phyloP scores from a whole-genome alignment of 2,329 filamentous ascomycete genomes.

The Xylariales sp. region DNA sequence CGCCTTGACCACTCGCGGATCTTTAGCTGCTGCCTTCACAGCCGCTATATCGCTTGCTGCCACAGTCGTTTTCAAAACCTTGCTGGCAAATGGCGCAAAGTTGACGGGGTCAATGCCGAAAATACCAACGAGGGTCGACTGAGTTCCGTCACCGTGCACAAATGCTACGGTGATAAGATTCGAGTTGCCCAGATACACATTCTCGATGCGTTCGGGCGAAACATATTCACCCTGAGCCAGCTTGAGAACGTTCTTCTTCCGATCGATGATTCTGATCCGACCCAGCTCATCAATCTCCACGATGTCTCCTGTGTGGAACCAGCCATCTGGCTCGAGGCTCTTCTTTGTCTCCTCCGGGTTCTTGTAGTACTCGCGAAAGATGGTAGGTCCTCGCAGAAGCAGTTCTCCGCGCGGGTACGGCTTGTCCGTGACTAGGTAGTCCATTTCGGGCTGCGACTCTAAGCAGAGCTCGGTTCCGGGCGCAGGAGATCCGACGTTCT shows the following conservation, averaged over 20 bases:
- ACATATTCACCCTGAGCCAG: constrained; percentile 97
- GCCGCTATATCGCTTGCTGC: constrained; percentile 59
- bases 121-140: constrained; percentile 78
- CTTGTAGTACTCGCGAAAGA: constrained; percentile 87
- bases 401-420: constrained; percentile 89
- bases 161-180: constrained; percentile 76
- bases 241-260: constrained; percentile 99
- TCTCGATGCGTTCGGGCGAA: constrained; percentile 94
- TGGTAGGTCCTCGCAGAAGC: constrained; percentile 71
- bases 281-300: constrained; percentile 79
- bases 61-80: constrained; percentile 67
- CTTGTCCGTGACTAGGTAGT: constrained; percentile 84
- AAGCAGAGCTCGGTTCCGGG: constrained; percentile 72
- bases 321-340: constrained; percentile 79
- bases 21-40: constrained; percentile 61
- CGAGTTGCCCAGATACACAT: constrained; percentile 81
- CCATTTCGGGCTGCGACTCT: constrained; percentile 86
- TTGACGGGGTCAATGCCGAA: constrained; percentile 82
- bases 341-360: constrained; percentile 84
- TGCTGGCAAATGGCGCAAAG: constrained; percentile 78
- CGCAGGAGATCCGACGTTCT: constrained; percentile 75
- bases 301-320: constrained; percentile 97
- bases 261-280: constrained; percentile 89
- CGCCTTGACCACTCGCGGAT: constrained; percentile 68
- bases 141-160: constrained; percentile 83